These are phyloP conservation scores for Hylodesmum podocarpum DNA, from an alignment of 306 rosid genomes.

Conservation along the genomic window DNA sequence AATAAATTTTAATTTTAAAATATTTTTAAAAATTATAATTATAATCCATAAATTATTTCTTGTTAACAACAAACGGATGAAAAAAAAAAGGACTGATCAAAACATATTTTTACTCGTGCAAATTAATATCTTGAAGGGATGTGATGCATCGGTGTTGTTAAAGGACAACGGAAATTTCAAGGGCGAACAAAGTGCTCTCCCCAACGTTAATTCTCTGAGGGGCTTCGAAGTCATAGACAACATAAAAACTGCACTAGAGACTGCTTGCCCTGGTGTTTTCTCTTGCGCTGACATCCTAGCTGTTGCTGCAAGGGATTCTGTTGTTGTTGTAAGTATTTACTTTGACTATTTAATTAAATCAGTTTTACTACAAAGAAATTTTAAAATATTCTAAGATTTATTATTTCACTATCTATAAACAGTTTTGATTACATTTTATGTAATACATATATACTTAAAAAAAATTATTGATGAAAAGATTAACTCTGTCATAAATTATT, in stretches of 20 bases:
- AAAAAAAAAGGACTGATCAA: neutral
- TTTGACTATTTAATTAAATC: neutral
- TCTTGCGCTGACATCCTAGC: conserved; percentile 61
- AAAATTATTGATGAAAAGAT: no score
- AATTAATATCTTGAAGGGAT: conserved; percentile 54
- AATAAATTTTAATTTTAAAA: no score
- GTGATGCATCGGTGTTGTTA: conserved; percentile 57
- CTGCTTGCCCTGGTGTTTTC: conserved; percentile 38
- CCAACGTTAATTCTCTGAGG: conserved; percentile 52
- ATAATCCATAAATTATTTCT: no score
- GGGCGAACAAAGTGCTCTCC: conserved; percentile 50
- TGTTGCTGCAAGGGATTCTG: conserved; percentile 60
- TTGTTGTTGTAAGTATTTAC: conserved; percentile 33
- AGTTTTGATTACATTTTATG: no score
- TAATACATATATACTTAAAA: no score
- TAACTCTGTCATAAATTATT: no score
- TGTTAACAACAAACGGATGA: no score
- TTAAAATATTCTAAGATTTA: no score
- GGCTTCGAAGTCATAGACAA: conserved; percentile 48
- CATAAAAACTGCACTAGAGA: conserved; percentile 40
- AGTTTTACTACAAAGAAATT: no score
- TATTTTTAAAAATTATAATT: no score
- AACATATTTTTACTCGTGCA: neutral
- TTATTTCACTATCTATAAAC: no score
- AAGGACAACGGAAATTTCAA: conserved; percentile 39